Evolutionary conservation across 23 red algal genomes (phyloP), one percentile per base, ranked within the genome.

Genomic region (Gracilaria domingensis): DNA sequence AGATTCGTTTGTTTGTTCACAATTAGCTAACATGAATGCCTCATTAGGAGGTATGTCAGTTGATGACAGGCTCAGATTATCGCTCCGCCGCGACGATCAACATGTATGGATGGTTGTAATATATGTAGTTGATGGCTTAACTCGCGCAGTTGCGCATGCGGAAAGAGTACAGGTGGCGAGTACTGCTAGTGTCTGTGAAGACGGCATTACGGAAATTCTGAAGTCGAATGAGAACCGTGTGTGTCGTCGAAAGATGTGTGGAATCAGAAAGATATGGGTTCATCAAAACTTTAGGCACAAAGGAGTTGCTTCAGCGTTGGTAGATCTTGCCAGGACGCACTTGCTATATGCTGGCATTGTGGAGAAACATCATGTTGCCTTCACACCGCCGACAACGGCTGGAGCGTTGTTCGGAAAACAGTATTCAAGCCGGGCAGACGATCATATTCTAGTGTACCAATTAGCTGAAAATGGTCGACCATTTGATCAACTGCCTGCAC

Each of bases 181-280:
- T 82, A 16, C 8, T 44, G 79, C 79, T 4, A 56, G 36, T 23
- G 79, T 82, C 21, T 60, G 34, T 8, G 79, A 82, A 26, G 79
- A 82, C 54, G 79, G 79, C 36, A 0, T 82, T 42, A 28, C 79
- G 4, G 72, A 77, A 23, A 51, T 77, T 28, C 21, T 37, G 30
- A 50, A 26, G 2, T 77, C 42, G 9, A 30, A 30, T 16, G 24
- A 77, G 20, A 13, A 50, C 72, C 45, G 28, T 28, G 42, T 28
- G 23, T 28, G 3, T 6, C 40, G 25, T 29, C 50, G 26, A 51
- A 64, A 14, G 2, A 39, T 90, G 37, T 90, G 87, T 34, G 87
- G 87, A 38, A 74, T 90, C 11, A 80, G 71, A 33, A 90, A 75
- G 40, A 80, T 90, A 24, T 90, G 87, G 87, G 87, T 90, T 53